Evolutionary conservation across 1,139 yeast genomes (phyloP).

Genomic region (Pneumocystis carinii): DNA sequence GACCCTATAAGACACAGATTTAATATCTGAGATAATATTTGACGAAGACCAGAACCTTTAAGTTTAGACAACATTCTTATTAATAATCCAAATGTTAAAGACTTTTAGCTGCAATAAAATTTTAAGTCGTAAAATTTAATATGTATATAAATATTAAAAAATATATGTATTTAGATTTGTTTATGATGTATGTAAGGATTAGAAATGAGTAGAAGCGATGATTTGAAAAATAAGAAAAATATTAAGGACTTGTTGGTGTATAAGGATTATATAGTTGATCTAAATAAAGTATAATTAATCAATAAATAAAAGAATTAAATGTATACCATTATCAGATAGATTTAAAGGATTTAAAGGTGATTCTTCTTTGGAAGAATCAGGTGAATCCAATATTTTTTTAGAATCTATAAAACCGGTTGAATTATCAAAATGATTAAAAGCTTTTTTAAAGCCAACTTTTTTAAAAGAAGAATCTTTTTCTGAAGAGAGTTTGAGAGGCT

Average conservation of each 20-base stretch:
- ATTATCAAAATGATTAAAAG: neutral
- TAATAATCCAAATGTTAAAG: neutral
- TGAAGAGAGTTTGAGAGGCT: neutral
- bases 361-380: neutral
- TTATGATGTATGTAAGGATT: too few relatives aligned
- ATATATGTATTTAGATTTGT: too few relatives aligned
- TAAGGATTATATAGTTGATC: neutral
- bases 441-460: neutral
- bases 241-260: neutral
- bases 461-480: neutral
- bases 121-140: too few relatives aligned
- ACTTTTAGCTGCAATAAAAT: too few relatives aligned
- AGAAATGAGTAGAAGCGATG: too few relatives aligned
- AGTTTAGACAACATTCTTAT: constrained; percentile 8
- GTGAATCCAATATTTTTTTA: neutral
- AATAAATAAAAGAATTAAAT: neutral
- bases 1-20: constrained; percentile 48
- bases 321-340: neutral
- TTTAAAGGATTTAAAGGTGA: neutral
- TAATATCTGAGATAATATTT: constrained; percentile 38
- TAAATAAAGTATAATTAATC: neutral
- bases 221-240: neutral
- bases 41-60: constrained; percentile 17
- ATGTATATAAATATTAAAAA: too few relatives aligned
- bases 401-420: neutral